Evolutionary conservation across 345 rosid species (phyloP).

Genomic region (Murraya koenigii): DNA sequence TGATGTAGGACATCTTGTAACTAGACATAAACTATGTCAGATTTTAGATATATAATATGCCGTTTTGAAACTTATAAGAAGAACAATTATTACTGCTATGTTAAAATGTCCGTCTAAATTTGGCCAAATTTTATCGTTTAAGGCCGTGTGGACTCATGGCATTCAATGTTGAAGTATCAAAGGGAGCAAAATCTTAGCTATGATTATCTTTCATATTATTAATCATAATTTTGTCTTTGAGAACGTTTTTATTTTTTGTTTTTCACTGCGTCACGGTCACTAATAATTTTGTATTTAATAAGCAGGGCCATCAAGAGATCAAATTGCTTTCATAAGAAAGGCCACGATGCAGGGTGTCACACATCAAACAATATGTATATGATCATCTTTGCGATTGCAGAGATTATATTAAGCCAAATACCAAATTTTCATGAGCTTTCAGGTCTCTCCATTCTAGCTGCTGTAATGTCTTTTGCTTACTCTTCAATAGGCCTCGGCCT

Average conservation of each 20-base stretch:
- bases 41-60: too few species aligned
- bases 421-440: constrained; percentile 81
- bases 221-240: not conserved
- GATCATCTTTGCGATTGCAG: constrained; percentile 54
- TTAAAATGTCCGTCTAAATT: too few species aligned
- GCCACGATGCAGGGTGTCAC: constrained; percentile 50
- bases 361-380: constrained; percentile 58
- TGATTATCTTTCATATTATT: too few species aligned
- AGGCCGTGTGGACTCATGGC: too few species aligned
- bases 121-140: too few species aligned
- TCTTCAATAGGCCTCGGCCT: constrained; percentile 74
- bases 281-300: not conserved
- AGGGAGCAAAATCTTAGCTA: not conserved
- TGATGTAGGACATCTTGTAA: not conserved
- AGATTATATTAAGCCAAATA: constrained; percentile 74
- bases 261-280: not conserved
- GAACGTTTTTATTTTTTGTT: too few species aligned
- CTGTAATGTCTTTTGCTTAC: constrained; percentile 83
- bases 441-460: constrained; percentile 76
- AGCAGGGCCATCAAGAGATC: constrained; percentile 73
- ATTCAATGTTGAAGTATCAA: too few species aligned
- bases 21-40: too few species aligned
- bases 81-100: too few species aligned
- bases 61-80: too few species aligned
- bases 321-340: constrained; percentile 69